These are phyloP conservation scores for Panaeolus papilionaceus DNA, from an alignment of 768 basidiomycete genomes.

Conservation along the genomic window DNA sequence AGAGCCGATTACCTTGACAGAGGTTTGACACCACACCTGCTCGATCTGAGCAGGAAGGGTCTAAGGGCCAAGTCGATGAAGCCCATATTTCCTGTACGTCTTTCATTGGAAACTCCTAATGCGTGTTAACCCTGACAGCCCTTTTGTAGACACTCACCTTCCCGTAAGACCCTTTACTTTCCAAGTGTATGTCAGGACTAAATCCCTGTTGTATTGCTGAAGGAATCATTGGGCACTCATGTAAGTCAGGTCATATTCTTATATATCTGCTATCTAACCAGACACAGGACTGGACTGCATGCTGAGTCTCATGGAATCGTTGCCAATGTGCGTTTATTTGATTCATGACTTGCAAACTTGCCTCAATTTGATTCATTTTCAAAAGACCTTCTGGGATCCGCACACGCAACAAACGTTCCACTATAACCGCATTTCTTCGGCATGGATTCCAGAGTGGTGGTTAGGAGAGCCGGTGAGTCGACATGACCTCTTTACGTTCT, in stretches of 20 bases:
- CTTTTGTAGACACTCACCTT: constrained; percentile 81
- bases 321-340: constrained; percentile 66
- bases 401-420: constrained; percentile 64
- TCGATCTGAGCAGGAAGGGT: constrained; percentile 82
- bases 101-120: neutral
- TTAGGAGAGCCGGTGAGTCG: constrained; percentile 78
- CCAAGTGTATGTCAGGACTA: neutral
- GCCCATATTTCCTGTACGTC: constrained; percentile 81
- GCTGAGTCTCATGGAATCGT: constrained; percentile 93
- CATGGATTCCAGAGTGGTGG: constrained; percentile 84
- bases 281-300: constrained; percentile 81
- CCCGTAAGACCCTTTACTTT: constrained; percentile 61
- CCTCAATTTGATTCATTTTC: neutral
- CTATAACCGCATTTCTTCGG: constrained; percentile 67
- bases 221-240: constrained; percentile 93
- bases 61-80: constrained; percentile 87
- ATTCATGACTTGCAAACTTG: neutral
- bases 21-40: constrained; percentile 82
- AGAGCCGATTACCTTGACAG: constrained; percentile 90
- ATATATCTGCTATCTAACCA: constrained; percentile 13
- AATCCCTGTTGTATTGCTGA: neutral
- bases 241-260: constrained; percentile 43
- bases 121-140: constrained; percentile 21
- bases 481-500: neutral
- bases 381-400: constrained; percentile 90